Conservation (phyloP, 176 grass and related monocot species). For the Carex pumila region DNA sequence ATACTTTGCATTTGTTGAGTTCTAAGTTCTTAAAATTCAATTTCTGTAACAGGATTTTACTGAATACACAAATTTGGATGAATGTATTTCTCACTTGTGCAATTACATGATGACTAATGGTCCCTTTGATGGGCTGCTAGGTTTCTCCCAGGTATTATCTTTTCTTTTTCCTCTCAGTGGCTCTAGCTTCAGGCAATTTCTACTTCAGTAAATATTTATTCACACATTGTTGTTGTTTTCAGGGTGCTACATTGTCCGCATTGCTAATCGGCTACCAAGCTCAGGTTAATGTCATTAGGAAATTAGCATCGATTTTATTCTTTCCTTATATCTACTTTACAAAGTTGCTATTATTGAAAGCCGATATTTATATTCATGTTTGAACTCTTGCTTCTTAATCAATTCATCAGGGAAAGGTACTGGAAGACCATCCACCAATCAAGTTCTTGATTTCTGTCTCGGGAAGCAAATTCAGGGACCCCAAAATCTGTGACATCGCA, state of each 20-base stretch:
- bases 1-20: not conserved
- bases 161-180: not conserved
- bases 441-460: slow-evolving; percentile 74
- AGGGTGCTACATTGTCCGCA: slow-evolving; percentile 71
- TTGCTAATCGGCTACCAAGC: slow-evolving; percentile 74
- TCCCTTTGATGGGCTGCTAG: slow-evolving; percentile 73
- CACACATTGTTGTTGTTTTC: not conserved
- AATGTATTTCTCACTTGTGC: slow-evolving; percentile 57
- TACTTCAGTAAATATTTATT: not conserved
- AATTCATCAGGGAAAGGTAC: slow-evolving; percentile 48
- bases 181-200: not conserved
- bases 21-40: not conserved
- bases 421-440: slow-evolving; percentile 70
- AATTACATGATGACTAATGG: slow-evolving; percentile 75
- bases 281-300: slow-evolving; percentile 33
- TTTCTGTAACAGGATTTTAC: slow-evolving; percentile 54
- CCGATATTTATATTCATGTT: not conserved
- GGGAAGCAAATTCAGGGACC: slow-evolving; percentile 71
- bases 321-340: too few species aligned
- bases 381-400: not conserved
- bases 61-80: slow-evolving; percentile 75
- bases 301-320: not conserved
- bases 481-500: slow-evolving; percentile 56
- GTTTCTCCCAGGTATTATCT: slow-evolving; percentile 78
- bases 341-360: not conserved